Evolutionary conservation across 2,329 filamentous ascomycete genomes (phyloP).

Genomic region (Decorospora gaudefroyi): DNA sequence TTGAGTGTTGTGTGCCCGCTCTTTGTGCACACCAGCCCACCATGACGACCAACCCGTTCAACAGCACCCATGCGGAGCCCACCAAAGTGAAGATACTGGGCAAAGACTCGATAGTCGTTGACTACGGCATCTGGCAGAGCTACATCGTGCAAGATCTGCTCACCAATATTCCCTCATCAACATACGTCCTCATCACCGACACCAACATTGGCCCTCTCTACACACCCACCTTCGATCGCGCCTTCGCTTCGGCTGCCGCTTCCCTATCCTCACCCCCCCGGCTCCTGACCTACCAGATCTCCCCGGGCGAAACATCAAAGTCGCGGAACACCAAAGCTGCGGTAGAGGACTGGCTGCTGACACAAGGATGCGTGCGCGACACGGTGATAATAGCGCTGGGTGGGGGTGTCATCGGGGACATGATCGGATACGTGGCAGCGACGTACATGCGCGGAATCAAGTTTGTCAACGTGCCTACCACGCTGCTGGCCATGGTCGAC

Average conservation of each 20-base stretch:
- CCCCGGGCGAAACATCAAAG: slow-evolving; percentile 92
- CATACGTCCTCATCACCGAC: slow-evolving; percentile 95
- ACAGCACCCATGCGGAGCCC: slow-evolving; percentile 46
- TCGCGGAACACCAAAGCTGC: slow-evolving; percentile 90
- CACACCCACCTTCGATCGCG: slow-evolving; percentile 72
- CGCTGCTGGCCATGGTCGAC: slow-evolving; percentile 94
- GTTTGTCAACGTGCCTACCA: slow-evolving; percentile 96
- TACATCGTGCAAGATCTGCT: slow-evolving; percentile 84
- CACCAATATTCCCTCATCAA: slow-evolving; percentile 76
- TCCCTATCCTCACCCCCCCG: slow-evolving; percentile 59
- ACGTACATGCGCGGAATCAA: slow-evolving; percentile 98
- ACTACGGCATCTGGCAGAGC: slow-evolving; percentile 85
- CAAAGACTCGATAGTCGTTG: slow-evolving; percentile 86
- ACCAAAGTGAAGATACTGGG: slow-evolving; percentile 80
- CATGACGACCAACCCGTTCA: slow-evolving; percentile 41
- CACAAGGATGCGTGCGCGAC: slow-evolving; percentile 89
- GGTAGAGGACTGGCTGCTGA: slow-evolving; percentile 96
- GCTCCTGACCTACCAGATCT: slow-evolving; percentile 85
- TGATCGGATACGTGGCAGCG: slow-evolving; percentile 96
- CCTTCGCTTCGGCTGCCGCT: slow-evolving; percentile 61
- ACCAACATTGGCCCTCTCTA: slow-evolving; percentile 86
- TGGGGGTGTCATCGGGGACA: slow-evolving; percentile 94
- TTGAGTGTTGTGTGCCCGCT: slow-evolving; percentile 4
- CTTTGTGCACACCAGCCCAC: slow-evolving; percentile 17
- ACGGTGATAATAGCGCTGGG: slow-evolving; percentile 93